Conservation (phyloP, 768 basidiomycete genomes). For the Tephrocybe sp. region DNA sequence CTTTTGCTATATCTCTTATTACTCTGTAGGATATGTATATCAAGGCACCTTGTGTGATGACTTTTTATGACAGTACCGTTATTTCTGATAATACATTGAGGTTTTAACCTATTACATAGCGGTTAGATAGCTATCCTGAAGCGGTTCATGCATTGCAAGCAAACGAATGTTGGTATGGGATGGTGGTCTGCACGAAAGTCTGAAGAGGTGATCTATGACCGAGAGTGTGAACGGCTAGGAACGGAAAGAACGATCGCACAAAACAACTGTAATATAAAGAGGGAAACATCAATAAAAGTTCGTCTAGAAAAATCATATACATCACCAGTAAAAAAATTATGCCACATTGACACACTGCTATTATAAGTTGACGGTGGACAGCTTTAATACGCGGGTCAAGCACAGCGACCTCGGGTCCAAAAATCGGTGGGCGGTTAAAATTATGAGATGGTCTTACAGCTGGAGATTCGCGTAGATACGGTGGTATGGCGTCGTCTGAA, state of each 20-base stretch:
- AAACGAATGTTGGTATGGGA: background rate
- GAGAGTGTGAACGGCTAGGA: constrained; percentile 17
- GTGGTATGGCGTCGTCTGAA: constrained; percentile 9
- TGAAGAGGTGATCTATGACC: background rate
- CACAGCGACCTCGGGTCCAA: constrained; percentile 37
- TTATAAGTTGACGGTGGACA: constrained; percentile 28
- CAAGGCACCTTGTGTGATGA: too few relatives aligned
- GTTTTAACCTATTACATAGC: too few relatives aligned
- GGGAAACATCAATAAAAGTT: background rate
- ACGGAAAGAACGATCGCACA: constrained; percentile 21
- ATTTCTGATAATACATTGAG: too few relatives aligned
- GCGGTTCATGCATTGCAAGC: background rate
- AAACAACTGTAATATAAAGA: constrained; percentile 13
- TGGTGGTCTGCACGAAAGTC: background rate
- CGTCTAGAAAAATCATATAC: background rate
- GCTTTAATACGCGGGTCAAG: constrained; percentile 33
- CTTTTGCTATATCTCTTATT: background rate
- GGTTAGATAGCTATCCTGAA: too few relatives aligned
- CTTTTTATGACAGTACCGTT: too few relatives aligned
- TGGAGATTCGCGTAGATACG: background rate
- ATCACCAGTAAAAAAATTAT: constrained; percentile 21
- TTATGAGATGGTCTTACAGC: constrained; percentile 1
- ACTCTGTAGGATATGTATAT: background rate
- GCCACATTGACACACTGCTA: constrained; percentile 24
- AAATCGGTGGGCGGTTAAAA: constrained; percentile 28